These are phyloP conservation scores for Cucurbita maxima DNA, from an alignment of 306 rosid species.

Conservation along the genomic window DNA sequence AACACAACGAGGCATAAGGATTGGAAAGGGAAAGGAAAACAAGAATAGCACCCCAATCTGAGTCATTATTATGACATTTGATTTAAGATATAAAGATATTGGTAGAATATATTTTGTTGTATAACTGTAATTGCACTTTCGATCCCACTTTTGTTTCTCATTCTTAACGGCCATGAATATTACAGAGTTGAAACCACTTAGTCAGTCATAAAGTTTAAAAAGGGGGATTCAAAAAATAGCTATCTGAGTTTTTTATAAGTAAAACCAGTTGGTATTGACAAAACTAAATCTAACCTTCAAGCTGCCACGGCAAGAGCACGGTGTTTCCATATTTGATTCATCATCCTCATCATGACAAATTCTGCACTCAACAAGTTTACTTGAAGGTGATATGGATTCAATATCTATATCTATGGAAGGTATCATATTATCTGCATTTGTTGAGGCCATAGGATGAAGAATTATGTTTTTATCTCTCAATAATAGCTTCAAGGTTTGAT, in stretches of 20 bases:
- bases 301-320: conserved; percentile 80
- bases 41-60: background rate
- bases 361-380: conserved; percentile 42
- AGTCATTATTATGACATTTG: background rate
- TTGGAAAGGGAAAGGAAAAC: background rate
- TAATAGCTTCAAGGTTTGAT: conserved; percentile 23
- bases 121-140: background rate
- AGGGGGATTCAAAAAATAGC: background rate
- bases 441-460: conserved; percentile 13
- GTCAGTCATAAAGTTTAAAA: background rate
- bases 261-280: background rate
- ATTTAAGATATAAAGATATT: no score
- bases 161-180: no score
- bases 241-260: background rate
- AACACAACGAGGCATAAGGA: background rate
- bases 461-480: conserved; percentile 19
- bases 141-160: no score
- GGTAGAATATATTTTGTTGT: background rate
- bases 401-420: conserved; percentile 20
- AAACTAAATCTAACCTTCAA: conserved; percentile 43
- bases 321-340: conserved; percentile 66
- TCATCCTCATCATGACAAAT: conserved; percentile 79
- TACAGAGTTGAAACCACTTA: background rate
- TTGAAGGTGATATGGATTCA: conserved; percentile 16
- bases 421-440: conserved; percentile 22